Conservation (phyloP, 225 moss, liverwort and hornwort species). For the Straminergon stramineum region DNA sequence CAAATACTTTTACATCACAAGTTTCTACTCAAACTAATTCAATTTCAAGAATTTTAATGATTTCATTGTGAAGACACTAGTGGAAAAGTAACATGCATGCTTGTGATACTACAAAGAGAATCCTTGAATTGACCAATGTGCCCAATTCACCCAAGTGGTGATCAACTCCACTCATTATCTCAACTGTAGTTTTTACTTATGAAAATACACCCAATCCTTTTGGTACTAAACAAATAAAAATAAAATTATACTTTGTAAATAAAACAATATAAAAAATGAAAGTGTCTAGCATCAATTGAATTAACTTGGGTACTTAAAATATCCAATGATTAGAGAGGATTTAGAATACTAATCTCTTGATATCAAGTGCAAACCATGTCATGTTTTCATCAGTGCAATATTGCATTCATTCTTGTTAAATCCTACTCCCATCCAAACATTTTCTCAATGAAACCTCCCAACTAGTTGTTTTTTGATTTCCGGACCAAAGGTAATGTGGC, state of each 20-base stretch:
- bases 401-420: not conserved
- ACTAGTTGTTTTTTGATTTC: no score
- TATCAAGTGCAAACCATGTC: not conserved
- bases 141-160: not conserved
- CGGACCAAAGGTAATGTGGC: no score
- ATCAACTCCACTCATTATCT: not conserved
- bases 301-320: not conserved
- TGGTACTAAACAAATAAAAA: not conserved
- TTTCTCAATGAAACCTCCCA: not conserved
- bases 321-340: not conserved
- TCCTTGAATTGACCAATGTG: not conserved
- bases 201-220: not conserved
- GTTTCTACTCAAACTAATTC: not conserved
- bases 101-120: not conserved
- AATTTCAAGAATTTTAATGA: not conserved
- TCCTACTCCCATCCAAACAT: not conserved
- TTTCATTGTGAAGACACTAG: not conserved
- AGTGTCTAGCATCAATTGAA: not conserved
- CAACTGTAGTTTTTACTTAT: not conserved
- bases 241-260: not conserved
- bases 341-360: not conserved
- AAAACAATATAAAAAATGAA: not conserved
- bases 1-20: fast-evolving
- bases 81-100: no score
- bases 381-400: not conserved